Evolutionary conservation across 179 eudicot species (phyloP).

Genomic region (Spergularia azorica): DNA sequence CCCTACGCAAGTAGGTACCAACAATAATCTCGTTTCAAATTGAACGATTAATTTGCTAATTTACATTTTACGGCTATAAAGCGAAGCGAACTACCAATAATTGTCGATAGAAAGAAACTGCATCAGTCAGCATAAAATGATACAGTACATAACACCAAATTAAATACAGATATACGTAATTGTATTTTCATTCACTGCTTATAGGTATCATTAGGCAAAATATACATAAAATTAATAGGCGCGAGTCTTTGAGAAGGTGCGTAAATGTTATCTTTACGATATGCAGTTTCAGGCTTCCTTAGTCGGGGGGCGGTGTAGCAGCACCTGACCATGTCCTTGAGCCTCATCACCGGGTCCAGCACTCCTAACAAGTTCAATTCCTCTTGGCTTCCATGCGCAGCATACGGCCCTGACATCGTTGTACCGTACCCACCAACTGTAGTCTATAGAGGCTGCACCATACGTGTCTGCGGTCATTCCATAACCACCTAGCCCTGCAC

Average conservation of each 20-base stretch:
- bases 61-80: too few relatives aligned
- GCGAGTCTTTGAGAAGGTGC: background rate
- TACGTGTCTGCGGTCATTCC: background rate
- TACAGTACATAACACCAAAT: too few relatives aligned
- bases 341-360: background rate
- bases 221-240: background rate
- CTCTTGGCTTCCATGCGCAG: background rate
- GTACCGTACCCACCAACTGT: background rate
- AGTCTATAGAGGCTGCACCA: background rate
- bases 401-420: background rate
- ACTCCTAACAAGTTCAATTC: background rate
- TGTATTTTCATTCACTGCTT: too few relatives aligned
- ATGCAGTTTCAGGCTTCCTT: background rate
- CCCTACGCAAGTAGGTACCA: too few relatives aligned
- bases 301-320: background rate
- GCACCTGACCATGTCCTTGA: conserved; percentile 1
- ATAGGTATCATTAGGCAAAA: too few relatives aligned
- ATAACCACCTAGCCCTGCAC: background rate
- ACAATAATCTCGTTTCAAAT: too few relatives aligned
- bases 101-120: too few relatives aligned
- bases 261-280: too few relatives aligned
- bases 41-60: too few relatives aligned
- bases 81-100: too few relatives aligned
- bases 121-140: too few relatives aligned
- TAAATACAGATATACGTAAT: too few relatives aligned